Evolutionary conservation across 129 eudicot genomes (phyloP), one percentile per base, ranked within the genome.

Genomic region (Centrapalus pauciflorus): DNA sequence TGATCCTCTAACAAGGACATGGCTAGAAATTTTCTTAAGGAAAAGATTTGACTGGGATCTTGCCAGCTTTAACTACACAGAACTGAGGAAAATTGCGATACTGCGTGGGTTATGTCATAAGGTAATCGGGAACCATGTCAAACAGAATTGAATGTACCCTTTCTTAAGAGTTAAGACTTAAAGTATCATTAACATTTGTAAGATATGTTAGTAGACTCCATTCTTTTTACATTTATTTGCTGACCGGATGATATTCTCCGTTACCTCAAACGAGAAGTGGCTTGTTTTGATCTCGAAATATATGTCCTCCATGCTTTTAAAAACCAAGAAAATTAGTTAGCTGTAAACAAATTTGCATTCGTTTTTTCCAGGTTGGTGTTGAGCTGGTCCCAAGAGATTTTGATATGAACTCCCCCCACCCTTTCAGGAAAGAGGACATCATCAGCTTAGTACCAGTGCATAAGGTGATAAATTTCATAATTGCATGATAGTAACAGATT

Each of bases 41-140:
- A 89, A 94, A 49, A 82, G 99, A 51, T 94, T 78, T 79, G 99
- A 83, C 16, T 94, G 97, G 99, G 87, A 94, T 66, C 82, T 94
- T 77, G 72, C 76, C 84, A 85, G 73, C 64, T 78, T 76, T 67
- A 84, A 89, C 67, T 94, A 82, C 82, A 82, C 87, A 64, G 97
- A 94, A 76, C 76, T 89, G 35, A 84, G 99, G 66, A 94, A 89
- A 81, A 82, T 89, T 59, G 97, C 99, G 24, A 77, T 94, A 45
- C 90, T 94, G 34, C 99, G 97, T 76, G 99, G 99, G 64, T 74
- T 94, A 68, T 94, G 99, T 81, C 95, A 94, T 49, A 94, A 94
- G 97, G 99, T 94, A 87, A 48, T 55, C 66, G 23, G 20, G 29
- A 28, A 49, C 8, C 2, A 54, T 6, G n/a, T 56, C 51, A 57